Evolutionary conservation across 257 asterid species (phyloP).

Genomic region (Solanum okadae): DNA sequence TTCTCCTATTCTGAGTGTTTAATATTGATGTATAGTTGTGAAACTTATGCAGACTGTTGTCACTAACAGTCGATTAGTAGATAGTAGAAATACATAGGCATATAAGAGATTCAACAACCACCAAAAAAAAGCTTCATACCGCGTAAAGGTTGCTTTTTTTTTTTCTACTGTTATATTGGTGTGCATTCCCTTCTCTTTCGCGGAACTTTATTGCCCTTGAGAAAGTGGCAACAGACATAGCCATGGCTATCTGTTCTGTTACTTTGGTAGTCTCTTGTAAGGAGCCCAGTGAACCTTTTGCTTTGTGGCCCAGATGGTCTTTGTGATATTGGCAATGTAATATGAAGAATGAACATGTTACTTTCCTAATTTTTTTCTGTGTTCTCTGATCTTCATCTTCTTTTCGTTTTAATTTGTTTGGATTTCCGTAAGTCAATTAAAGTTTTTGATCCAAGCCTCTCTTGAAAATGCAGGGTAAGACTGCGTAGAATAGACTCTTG

Average conservation of each 20-base stretch:
- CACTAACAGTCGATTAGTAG: constrained; percentile 9
- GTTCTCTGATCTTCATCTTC: not conserved
- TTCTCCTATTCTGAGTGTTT: constrained; percentile 48
- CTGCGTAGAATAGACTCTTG: not conserved
- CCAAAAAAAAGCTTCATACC: not conserved
- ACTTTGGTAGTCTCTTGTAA: not conserved
- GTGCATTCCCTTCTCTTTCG: not conserved
- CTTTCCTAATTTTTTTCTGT: not conserved
- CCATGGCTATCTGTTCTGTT: not conserved
- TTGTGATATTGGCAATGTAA: not conserved
- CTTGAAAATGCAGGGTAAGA: not conserved
- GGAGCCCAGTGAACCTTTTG: not conserved
- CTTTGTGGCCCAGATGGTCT: not conserved
- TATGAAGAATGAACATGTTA: not conserved
- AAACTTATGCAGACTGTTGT: constrained; percentile 14
- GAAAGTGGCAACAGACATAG: not conserved
- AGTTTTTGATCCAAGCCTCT: not conserved
- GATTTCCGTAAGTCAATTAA: not conserved
- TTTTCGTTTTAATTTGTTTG: not conserved
- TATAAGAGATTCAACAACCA: constrained; percentile 4
- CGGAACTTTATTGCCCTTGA: not conserved
- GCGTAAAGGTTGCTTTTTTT: not conserved
- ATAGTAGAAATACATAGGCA: constrained; percentile 11
- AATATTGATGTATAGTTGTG: constrained; percentile 14
- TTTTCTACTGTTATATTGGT: not conserved